Base-by-base conservation (phyloP, 108 stramenopile species). In the Bacterosira constricta region DNA sequence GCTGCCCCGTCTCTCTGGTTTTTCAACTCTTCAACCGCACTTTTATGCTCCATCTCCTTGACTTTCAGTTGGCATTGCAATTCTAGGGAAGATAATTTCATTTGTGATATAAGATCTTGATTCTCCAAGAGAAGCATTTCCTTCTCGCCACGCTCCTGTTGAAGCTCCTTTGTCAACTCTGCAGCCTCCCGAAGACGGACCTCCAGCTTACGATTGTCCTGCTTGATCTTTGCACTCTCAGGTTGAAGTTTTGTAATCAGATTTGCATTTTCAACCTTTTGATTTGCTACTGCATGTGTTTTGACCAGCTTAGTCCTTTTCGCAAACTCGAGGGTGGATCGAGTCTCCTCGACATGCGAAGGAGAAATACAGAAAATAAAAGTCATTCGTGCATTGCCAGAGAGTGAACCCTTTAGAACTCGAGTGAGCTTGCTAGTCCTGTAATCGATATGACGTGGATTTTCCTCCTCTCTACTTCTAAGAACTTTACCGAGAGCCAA, bases 261-360 rank as follows among this genome's bases (percentile, higher is more conserved):
- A 47, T 47, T 45, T 11, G 86, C 83, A 42, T 81, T n/a, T 20
- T 88, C 81, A 34, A 85, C 44, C 15, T 85, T 82, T 74, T 98
- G 97, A 71, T 99, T 99, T 38, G 98, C 97, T 71, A 92, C 82
- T 6, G 99, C 98, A 81, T 97, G 98, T 46, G 98, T 99, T 86
- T 99, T 99, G 69, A 99, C 98, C 27, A 97, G 92, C 82, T 98
- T 99, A 25, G 99, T 98, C 27, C 99, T 86, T 12, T 96, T 91
- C 2, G 99, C 99, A 81, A 98, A 99, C 65, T 91, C 89, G 25
- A 99, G 84, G 2, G 99, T 99, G 1, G 94, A 95, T 39, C 97
- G 73, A 10, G 98, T 99, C 55, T 99, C 99, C 63, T 99, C 98
- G 46, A 97, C 77, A 71, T 95, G 96, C 0, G 99, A 97, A 0